These are phyloP conservation scores for Rhodomyrtus tomentosa DNA, from an alignment of 345 rosid species.

Conservation along the genomic window DNA sequence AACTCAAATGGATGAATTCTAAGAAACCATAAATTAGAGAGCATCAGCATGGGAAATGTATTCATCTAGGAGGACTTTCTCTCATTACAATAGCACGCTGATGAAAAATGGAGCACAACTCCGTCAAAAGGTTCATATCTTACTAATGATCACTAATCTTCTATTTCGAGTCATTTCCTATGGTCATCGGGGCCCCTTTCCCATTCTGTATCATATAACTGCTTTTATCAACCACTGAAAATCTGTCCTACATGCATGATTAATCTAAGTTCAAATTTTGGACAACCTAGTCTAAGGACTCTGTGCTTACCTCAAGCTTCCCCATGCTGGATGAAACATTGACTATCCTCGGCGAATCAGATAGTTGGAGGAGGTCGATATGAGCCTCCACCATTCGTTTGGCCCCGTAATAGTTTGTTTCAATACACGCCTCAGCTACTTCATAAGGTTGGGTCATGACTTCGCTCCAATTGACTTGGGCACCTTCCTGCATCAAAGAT, in stretches of 20 bases:
- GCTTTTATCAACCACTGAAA: neutral
- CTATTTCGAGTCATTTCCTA: too few species aligned
- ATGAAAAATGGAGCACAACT: neutral
- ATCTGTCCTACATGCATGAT: neutral
- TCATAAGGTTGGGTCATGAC: constrained; percentile 18
- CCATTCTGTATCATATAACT: neutral
- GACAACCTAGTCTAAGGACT: neutral
- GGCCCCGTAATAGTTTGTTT: constrained; percentile 36
- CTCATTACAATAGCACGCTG: neutral
- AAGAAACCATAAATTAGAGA: neutral
- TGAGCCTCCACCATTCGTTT: constrained; percentile 37
- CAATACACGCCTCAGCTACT: constrained; percentile 16
- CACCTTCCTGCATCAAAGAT: neutral
- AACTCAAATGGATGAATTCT: neutral
- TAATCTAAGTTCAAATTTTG: neutral
- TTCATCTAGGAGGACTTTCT: neutral
- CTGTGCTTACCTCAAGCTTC: constrained; percentile 17
- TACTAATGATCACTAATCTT: too few species aligned
- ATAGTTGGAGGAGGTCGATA: constrained; percentile 28
- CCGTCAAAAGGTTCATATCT: too few species aligned
- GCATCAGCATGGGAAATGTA: neutral
- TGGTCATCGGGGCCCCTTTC: too few species aligned
- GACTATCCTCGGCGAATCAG: constrained; percentile 36
- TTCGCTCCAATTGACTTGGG: constrained; percentile 8
- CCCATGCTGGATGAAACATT: constrained; percentile 34